Evolutionary conservation across 176 grass and related monocot genomes (phyloP).

Genomic region (Carex myosuroides): DNA sequence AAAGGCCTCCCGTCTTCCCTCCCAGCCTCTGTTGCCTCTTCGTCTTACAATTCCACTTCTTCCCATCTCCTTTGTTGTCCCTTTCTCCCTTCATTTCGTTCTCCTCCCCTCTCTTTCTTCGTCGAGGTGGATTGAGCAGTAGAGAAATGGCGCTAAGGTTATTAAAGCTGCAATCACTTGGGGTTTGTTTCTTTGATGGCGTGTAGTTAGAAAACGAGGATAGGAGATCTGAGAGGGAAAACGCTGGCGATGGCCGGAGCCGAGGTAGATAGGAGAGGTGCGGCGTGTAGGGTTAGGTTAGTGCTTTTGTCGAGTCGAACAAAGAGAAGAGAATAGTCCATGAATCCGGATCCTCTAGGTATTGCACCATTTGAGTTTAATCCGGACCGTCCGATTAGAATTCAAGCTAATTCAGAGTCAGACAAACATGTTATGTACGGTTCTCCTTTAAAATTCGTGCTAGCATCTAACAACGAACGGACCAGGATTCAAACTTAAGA

Average conservation of each 20-base stretch:
- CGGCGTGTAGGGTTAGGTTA: neutral
- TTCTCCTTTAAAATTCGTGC: too few species aligned
- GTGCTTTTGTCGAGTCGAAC: neutral
- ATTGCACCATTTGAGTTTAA: too few species aligned
- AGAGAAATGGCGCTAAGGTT: neutral
- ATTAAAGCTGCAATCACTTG: neutral
- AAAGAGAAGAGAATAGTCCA: neutral
- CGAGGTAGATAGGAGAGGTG: neutral
- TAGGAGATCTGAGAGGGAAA: neutral
- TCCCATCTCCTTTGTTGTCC: conserved; percentile 19
- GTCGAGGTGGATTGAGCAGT: too few species aligned
- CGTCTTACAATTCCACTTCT: conserved; percentile 33
- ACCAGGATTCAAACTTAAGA: too few species aligned
- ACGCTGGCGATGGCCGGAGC: too few species aligned
- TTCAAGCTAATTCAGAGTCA: too few species aligned
- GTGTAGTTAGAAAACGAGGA: neutral
- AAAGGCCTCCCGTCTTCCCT: conserved; percentile 62
- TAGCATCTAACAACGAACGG: too few species aligned
- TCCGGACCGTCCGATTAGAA: too few species aligned
- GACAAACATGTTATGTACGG: too few species aligned
- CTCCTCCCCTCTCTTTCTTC: neutral
- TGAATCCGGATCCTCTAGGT: too few species aligned
- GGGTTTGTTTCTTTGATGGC: neutral
- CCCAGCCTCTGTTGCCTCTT: conserved; percentile 73
- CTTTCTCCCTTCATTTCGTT: conserved; percentile 10